Conservation (phyloP, 805 yeast species). For the Candida golubevii region DNA sequence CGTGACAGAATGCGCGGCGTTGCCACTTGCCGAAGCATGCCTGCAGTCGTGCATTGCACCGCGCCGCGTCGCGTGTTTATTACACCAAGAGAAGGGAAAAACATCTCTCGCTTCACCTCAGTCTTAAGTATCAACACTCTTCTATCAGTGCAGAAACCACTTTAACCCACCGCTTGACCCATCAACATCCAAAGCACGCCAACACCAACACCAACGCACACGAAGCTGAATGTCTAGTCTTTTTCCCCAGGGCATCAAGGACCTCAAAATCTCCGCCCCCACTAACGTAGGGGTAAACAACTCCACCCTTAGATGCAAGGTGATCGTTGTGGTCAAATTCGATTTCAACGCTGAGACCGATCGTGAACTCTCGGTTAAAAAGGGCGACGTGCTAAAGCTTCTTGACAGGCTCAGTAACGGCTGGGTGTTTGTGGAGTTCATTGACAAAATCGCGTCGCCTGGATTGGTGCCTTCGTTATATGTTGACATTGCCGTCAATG, state of each 20-base stretch:
- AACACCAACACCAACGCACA: not conserved
- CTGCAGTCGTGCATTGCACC: too few relatives aligned
- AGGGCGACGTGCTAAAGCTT: conserved; percentile 51
- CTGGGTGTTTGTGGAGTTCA: conserved; percentile 54
- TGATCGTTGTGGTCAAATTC: conserved; percentile 45
- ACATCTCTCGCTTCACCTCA: too few relatives aligned
- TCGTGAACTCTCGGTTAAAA: conserved; percentile 42
- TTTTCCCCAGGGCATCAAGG: conserved; percentile 14
- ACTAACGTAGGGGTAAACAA: conserved; percentile 12
- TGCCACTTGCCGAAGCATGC: too few relatives aligned
- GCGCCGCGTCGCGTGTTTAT: too few relatives aligned
- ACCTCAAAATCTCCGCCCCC: conserved; percentile 20
- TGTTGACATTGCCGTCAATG: conserved; percentile 44
- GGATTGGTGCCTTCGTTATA: conserved; percentile 53
- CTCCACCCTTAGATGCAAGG: conserved; percentile 23
- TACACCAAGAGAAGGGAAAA: too few relatives aligned
- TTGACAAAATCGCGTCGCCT: conserved; percentile 40
- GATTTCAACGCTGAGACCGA: conserved; percentile 40
- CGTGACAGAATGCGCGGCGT: too few relatives aligned
- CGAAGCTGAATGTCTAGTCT: conserved; percentile 8
- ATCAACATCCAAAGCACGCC: too few relatives aligned
- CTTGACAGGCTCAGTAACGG: conserved; percentile 47
- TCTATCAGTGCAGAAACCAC: too few relatives aligned
- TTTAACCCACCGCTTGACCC: too few relatives aligned
- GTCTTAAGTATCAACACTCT: too few relatives aligned